Evolutionary conservation across 177 flowering plant species (phyloP), one percentile per base, ranked within the genome.

Genomic region (Vitis hybrid): DNA sequence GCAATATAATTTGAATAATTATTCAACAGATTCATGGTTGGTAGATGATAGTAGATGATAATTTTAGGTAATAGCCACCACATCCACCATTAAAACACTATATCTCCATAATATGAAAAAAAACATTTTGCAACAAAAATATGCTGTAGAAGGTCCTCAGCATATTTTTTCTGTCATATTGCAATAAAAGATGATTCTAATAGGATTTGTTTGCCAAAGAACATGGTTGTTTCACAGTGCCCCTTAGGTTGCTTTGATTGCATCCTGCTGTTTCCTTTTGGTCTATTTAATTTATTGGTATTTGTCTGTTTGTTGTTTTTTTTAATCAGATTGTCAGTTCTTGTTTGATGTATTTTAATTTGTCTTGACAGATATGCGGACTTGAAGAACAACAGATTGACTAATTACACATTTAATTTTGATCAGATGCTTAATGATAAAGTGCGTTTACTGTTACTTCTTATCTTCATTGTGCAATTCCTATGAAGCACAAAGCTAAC

Each of bases 391-490:
- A 96, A 96, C 78, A 81, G 98, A 71, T 74, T 82, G 78, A 96
- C 99, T 17, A 93, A 94, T 74, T 96, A 94, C 71, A 90, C 92
- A 24, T 96, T 96, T 65, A 90, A 80, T 80, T 93, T 82, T 81
- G 97, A 91, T 75, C 92, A 91, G 79, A 96, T 96, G 99, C 98
- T 96, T 65, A 90, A 76, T 79, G 98, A 92, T 77, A 92, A 92
- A 93, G 98, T 91, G 35, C 17, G 67, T 70, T 52, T 24, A 11
- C 27, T 13, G 7, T 54, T 54, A 14, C 17, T 17, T 14, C 17
- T 54, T 15, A 5, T 12, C 2, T 17, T 14, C 56, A 17, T 18
- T 56, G 24, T 56, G 21, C 11, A 56, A 21, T 17, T 6, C 60
- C 2, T 21, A n/a, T 56, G 24, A 56, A 17, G 18, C 11, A 13